Conservation (phyloP, 1,284 basidiomycete species). For the Sanghuangporus baumii region DNA sequence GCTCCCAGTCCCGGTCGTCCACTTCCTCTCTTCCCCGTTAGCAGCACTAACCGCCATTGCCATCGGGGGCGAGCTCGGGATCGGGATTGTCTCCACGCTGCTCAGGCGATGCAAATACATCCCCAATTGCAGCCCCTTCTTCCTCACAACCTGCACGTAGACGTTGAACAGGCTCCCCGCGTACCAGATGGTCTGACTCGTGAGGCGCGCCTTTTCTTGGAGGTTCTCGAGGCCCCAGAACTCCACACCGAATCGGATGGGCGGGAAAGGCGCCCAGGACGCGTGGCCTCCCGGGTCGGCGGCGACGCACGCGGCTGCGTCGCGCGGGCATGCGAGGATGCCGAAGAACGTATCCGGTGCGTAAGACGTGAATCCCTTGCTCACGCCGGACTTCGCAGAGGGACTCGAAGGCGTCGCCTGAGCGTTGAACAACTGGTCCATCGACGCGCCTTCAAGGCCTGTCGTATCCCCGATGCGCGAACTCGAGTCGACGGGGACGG, state of each 20-base stretch:
- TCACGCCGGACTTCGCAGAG: not conserved
- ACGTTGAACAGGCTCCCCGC: constrained; percentile 79
- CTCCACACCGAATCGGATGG: constrained; percentile 81
- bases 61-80: constrained; percentile 9
- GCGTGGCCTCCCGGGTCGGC: constrained; percentile 37
- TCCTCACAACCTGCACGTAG: constrained; percentile 80
- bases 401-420: not conserved
- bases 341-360: constrained; percentile 53
- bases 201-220: constrained; percentile 71
- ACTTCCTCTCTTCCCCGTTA: not conserved
- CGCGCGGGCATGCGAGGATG: constrained; percentile 32
- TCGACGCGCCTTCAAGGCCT: constrained; percentile 44
- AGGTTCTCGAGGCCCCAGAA: constrained; percentile 85
- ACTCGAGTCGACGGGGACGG: constrained; percentile 73
- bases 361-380: constrained; percentile 16
- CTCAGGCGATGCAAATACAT: constrained; percentile 89
- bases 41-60: not conserved
- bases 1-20: not conserved
- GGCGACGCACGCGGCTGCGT: constrained; percentile 31
- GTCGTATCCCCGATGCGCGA: constrained; percentile 73
- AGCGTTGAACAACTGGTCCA: constrained; percentile 45
- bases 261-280: constrained; percentile 62
- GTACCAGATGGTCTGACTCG: constrained; percentile 76
- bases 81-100: constrained; percentile 42
- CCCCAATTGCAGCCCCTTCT: constrained; percentile 64